phyloP scores from a whole-genome alignment of 2,329 filamentous ascomycete genomes.

The Tympanopsis confertula region DNA sequence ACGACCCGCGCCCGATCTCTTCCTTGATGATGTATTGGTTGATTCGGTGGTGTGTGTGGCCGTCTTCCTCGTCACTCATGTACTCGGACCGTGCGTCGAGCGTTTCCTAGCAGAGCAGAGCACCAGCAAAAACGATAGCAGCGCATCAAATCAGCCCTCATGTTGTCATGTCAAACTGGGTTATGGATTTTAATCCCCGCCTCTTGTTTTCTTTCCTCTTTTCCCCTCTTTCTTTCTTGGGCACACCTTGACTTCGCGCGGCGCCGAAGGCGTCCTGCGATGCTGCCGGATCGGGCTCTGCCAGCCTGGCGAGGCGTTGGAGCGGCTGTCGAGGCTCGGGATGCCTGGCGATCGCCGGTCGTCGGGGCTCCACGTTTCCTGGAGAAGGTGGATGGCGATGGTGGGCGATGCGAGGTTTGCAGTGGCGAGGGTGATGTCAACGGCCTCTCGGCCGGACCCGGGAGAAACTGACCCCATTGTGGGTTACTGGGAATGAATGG shows the following conservation, averaged over 20 bases:
- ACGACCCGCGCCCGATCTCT: slow-evolving; percentile 90
- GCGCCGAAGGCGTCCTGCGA: slow-evolving; percentile 41
- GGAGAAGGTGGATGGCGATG: slow-evolving; percentile 22
- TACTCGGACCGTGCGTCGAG: slow-evolving; percentile 82
- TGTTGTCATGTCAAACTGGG: too few relatives aligned
- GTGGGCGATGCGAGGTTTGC: slow-evolving; percentile 20
- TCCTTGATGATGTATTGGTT: slow-evolving; percentile 92
- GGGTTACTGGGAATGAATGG: not conserved
- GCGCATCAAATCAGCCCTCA: not conserved
- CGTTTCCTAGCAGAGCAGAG: slow-evolving; percentile 54
- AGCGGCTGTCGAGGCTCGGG: slow-evolving; percentile 29
- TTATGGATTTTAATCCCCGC: too few relatives aligned
- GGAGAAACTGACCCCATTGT: not conserved
- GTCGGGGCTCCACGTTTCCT: slow-evolving; percentile 12
- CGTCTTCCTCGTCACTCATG: slow-evolving; percentile 72
- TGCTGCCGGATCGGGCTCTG: slow-evolving; percentile 46
- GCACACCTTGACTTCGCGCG: slow-evolving; percentile 44
- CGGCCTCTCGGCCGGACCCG: not conserved
- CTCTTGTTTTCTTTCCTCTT: too few relatives aligned
- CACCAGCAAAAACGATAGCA: slow-evolving; percentile 1
- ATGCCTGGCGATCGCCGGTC: slow-evolving; percentile 16
- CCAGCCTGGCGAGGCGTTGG: slow-evolving; percentile 19
- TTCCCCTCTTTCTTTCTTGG: too few relatives aligned
- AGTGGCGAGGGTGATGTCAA: slow-evolving; percentile 3
- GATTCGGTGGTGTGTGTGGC: slow-evolving; percentile 70